Evolutionary conservation across 2,329 filamentous ascomycete species (phyloP).

Genomic region (Didymella lethalis): DNA sequence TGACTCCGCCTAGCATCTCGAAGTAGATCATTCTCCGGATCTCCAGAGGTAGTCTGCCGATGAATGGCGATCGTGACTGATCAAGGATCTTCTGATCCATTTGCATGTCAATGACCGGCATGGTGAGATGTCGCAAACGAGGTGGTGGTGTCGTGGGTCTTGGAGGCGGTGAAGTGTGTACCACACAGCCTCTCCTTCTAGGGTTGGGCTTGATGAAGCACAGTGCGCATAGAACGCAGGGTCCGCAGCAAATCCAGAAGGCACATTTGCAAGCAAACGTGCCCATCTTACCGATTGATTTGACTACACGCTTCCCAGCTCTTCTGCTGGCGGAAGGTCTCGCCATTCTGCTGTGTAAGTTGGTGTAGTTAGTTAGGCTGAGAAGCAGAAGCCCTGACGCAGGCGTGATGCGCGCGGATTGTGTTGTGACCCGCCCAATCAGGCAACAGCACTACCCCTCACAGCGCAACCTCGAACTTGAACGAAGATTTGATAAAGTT

Average conservation of each 20-base stretch:
- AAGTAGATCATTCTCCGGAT: constrained; percentile 33
- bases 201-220: constrained; percentile 12
- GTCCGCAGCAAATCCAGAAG: constrained; percentile 27
- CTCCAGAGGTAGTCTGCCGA: constrained; percentile 32
- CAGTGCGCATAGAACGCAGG: constrained; percentile 29
- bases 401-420: background rate
- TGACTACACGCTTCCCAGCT: constrained; percentile 17
- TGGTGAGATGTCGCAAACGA: constrained; percentile 26
- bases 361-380: constrained; percentile 4
- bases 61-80: constrained; percentile 30
- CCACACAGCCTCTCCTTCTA: constrained; percentile 3
- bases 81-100: constrained; percentile 21
- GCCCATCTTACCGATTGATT: constrained; percentile 16
- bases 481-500: background rate
- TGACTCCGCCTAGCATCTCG: constrained; percentile 22
- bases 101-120: constrained; percentile 21
- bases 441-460: constrained; percentile 10
- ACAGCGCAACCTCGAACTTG: background rate
- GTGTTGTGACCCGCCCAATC: constrained; percentile 6
- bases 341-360: constrained; percentile 10
- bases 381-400: background rate
- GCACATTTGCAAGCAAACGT: constrained; percentile 27
- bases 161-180: background rate
- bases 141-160: constrained; percentile 27
- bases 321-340: constrained; percentile 18